Evolutionary conservation across 208 protist genomes (phyloP).

Genomic region (Wallacemonas rigidus): DNA sequence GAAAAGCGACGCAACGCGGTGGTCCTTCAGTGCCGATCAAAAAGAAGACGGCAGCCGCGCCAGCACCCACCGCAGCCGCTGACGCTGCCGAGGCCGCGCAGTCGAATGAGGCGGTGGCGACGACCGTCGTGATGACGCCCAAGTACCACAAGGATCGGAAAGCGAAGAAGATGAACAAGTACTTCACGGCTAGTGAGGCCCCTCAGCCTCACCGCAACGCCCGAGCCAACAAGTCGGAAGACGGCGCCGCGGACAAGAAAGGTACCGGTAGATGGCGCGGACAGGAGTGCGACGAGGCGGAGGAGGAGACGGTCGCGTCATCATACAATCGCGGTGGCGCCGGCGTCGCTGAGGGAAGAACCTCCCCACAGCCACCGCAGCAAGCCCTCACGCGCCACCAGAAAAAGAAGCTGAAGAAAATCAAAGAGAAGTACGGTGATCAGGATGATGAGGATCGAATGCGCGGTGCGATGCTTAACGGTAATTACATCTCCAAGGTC

Average conservation of each 20-base stretch:
- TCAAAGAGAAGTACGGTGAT: conserved; percentile 76
- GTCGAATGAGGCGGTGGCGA: background rate
- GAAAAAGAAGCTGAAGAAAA: conserved; percentile 74
- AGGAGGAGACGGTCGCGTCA: too few species aligned
- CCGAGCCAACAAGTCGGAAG: conserved; percentile 13
- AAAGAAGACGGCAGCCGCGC: too few species aligned
- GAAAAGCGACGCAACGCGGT: conserved; percentile 11
- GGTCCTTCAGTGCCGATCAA: background rate
- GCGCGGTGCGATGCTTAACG: conserved; percentile 61
- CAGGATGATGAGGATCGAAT: conserved; percentile 78
- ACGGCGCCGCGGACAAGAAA: background rate
- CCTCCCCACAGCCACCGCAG: background rate
- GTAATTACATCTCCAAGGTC: conserved; percentile 58
- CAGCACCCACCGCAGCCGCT: conserved; percentile 7
- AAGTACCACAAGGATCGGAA: conserved; percentile 9
- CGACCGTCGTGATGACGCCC: background rate
- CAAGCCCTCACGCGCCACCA: conserved; percentile 58
- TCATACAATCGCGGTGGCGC: too few species aligned
- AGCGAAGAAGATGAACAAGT: background rate
- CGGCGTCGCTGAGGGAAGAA: too few species aligned
- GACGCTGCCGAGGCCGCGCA: background rate
- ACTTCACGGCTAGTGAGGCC: conserved; percentile 13
- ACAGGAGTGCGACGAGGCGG: too few species aligned
- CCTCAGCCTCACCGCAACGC: conserved; percentile 18
- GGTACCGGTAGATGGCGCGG: background rate